Evolutionary conservation across 768 basidiomycete species (phyloP).

Genomic region (Suillus americanus): DNA sequence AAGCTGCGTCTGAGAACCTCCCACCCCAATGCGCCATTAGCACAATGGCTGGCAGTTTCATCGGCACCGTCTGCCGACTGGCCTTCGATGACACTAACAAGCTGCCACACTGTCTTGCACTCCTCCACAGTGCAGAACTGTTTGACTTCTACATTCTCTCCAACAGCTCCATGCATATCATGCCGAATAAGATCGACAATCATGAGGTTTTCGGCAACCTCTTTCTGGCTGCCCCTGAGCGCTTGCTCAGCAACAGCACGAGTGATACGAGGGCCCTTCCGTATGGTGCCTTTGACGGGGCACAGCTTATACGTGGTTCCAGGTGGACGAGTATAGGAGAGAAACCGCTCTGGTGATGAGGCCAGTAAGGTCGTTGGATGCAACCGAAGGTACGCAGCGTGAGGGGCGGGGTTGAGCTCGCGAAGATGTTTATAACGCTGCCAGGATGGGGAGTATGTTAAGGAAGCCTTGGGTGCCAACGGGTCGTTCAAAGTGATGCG

Average conservation of each 20-base stretch:
- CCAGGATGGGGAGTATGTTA: conserved; percentile 50
- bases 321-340: conserved; percentile 74
- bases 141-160: conserved; percentile 77
- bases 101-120: conserved; percentile 92
- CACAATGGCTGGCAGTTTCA: conserved; percentile 35
- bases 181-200: conserved; percentile 96
- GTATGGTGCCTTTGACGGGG: conserved; percentile 92
- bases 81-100: conserved; percentile 93
- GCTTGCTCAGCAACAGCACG: conserved; percentile 65
- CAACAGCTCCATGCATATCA: conserved; percentile 83
- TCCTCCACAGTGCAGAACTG: conserved; percentile 89
- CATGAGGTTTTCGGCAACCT: conserved; percentile 97
- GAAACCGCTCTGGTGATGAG: conserved; percentile 91
- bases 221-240: conserved; percentile 71
- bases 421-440: conserved; percentile 73
- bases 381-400: conserved; percentile 79
- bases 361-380: conserved; percentile 77
- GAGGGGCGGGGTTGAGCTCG: conserved; percentile 80
- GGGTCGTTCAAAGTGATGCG: conserved; percentile 48
- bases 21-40: conserved; percentile 61
- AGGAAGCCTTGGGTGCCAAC: conserved; percentile 13
- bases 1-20: conserved; percentile 76
- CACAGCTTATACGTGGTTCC: conserved; percentile 73
- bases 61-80: conserved; percentile 37
- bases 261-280: conserved; percentile 64